Percentiles rank a stretch among this genome's conserved stretches.
These are phyloP conservation scores for Phytophthora foliorum DNA, from an alignment of 352 stramenopile species.

Conservation along the genomic window DNA sequence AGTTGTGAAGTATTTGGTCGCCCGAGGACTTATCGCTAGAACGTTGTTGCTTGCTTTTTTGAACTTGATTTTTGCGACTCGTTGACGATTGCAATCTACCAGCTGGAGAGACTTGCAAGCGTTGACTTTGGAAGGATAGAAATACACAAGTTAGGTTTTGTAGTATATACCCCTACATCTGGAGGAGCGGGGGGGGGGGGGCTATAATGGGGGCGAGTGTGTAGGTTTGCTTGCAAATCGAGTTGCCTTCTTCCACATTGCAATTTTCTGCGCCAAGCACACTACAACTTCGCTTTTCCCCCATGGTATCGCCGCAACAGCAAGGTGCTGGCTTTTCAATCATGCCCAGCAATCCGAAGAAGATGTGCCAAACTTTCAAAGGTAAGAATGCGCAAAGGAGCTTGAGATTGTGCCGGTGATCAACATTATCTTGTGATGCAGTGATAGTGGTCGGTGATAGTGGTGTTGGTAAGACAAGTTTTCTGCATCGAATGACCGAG, in stretches of 20 bases:
- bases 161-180: not conserved
- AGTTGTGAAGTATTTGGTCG: not conserved
- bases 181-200: too few species aligned
- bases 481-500: slow-evolving; percentile 39
- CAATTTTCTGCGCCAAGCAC: slow-evolving; percentile 13
- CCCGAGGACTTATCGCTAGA: slow-evolving; percentile 1
- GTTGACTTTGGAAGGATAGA: slow-evolving; percentile 20
- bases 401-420: not conserved
- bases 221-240: not conserved
- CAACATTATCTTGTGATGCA: slow-evolving; percentile 14
- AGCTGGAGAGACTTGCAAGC: not conserved
- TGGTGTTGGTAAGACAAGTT: slow-evolving; percentile 55
- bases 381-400: slow-evolving; percentile 28
- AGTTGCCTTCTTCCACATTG: slow-evolving; percentile 6
- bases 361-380: slow-evolving; percentile 59
- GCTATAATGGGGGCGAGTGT: not conserved
- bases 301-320: slow-evolving; percentile 18
- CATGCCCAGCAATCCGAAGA: slow-evolving; percentile 59
- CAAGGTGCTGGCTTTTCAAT: slow-evolving; percentile 51
- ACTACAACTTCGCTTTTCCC: not conserved
- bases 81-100: not conserved
- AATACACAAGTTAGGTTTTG: not conserved
- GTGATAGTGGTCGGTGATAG: slow-evolving; percentile 56
- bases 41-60: slow-evolving; percentile 19
- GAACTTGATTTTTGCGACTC: slow-evolving; percentile 19